Conservation (phyloP, 139 green algal genomes). For the Pseudopediastrum boryanum region DNA sequence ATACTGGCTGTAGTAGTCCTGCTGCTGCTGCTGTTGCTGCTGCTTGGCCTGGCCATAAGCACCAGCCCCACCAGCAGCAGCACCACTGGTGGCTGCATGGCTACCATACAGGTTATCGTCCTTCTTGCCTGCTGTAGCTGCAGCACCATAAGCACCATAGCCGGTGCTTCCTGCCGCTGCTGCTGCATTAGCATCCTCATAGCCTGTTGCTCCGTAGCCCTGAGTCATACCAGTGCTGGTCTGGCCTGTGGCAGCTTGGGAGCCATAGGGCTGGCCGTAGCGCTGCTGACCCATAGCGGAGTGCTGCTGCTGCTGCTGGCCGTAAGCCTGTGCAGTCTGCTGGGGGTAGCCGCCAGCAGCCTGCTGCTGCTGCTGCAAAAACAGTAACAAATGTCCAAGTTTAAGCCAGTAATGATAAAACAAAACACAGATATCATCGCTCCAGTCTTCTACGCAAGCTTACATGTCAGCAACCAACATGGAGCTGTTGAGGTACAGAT, state of each 20-base stretch:
- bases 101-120: constrained; percentile 16
- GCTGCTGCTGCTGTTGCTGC: constrained; percentile 17
- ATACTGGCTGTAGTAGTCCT: constrained; percentile 24
- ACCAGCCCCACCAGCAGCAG: not conserved
- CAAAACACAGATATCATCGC: no score
- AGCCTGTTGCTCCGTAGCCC: not conserved
- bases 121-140: constrained; percentile 11
- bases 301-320: constrained; percentile 18
- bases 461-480: not conserved
- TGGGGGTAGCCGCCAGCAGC: constrained; percentile 8
- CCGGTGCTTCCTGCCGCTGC: not conserved
- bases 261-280: constrained; percentile 11
- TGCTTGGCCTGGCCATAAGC: not conserved
- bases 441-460: no score
- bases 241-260: not conserved
- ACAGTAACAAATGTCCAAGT: not conserved
- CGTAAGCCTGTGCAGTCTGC: constrained; percentile 20
- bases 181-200: constrained; percentile 24
- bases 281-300: constrained; percentile 13
- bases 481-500: not conserved
- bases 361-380: constrained; percentile 9
- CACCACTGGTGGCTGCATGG: constrained; percentile 16
- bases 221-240: not conserved
- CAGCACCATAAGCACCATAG: constrained; percentile 13
- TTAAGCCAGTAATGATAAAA: no score